A percentile compares a stretch with the other conserved stretches of the same genome.
These are phyloP conservation scores for Beauveria sp. DNA, from an alignment of 2,329 filamentous ascomycete species.

Conservation along the genomic window DNA sequence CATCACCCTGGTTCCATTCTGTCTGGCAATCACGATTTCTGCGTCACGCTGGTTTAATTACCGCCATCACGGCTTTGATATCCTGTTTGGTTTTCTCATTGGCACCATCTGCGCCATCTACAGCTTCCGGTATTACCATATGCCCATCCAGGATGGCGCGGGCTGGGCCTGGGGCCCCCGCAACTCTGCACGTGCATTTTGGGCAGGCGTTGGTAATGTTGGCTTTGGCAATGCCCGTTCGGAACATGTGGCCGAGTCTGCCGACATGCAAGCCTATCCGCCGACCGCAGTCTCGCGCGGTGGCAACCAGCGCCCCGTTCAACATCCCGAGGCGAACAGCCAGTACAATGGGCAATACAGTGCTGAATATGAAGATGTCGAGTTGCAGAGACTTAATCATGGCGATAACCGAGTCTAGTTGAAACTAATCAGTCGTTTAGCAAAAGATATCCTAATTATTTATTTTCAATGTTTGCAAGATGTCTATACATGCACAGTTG, in stretches of 20 bases:
- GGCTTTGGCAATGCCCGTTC: slow-evolving; percentile 41
- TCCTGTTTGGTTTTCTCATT: slow-evolving; percentile 75
- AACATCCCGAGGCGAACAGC: not conserved
- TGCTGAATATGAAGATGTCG: slow-evolving; percentile 22
- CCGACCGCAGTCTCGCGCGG: slow-evolving; percentile 5
- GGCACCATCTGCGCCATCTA: slow-evolving; percentile 65
- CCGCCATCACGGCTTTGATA: slow-evolving; percentile 87
- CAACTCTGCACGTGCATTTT: slow-evolving; percentile 65
- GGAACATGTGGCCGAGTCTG: slow-evolving; percentile 19
- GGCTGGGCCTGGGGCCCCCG: slow-evolving; percentile 88
- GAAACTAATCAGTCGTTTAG: not conserved
- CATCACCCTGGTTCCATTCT: slow-evolving; percentile 63
- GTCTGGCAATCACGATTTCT: slow-evolving; percentile 71
- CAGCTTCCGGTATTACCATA: slow-evolving; percentile 77
- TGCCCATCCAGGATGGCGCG: slow-evolving; percentile 64
- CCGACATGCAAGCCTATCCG: slow-evolving; percentile 14
- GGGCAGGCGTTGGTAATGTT: slow-evolving; percentile 60
- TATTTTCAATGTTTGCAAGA: not conserved
- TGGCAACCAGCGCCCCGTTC: slow-evolving; percentile 13
- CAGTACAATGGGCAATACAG: slow-evolving; percentile 4
- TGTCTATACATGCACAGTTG: not conserved
- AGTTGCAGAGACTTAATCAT: slow-evolving; percentile 19
- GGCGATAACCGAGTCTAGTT: slow-evolving; percentile 7
- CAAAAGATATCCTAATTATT: not conserved
- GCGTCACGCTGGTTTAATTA: slow-evolving; percentile 82